Base-by-base conservation (phyloP, 73 alveolate genomes). In the Stentor coeruleus region DNA sequence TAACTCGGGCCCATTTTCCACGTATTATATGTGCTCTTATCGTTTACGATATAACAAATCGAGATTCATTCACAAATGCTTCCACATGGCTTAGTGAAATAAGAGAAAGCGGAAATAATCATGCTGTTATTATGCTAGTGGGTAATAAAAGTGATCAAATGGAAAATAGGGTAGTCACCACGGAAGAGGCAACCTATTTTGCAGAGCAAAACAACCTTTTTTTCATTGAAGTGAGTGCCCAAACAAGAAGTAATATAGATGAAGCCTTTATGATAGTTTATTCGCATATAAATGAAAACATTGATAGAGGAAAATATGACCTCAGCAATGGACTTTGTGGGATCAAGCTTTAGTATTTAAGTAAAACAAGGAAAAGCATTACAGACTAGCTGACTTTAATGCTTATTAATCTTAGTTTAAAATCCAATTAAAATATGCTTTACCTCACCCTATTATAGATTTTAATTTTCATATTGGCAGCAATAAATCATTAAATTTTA, bases 141-240 rank as follows among this genome's bases (percentile, higher is more conserved):
- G 88, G 88, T 15, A 82, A 82, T 14, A 82, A 82, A 66, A 31
- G 55, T 74, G 88, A 82, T 82, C 42, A 73, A 3, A 30, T 15
- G 15, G 14, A 82, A 0, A 28, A 35, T 3, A 82, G 88, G 74
- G 85, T 42, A 74, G 88, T 82, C 3, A 15, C 39, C 2, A 73
- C 35, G 60, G 88, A 82, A 82, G 85, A 82, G 74, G 88, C 74
- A 31, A 3, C 28, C 14, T 30, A n/a, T n/a, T 38, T 82, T 4
- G 88, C 88, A 15, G 11, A 26, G 14, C 0, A 28, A 33, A 6
- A 28, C 20, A 20, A 35, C 1, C 35, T 75, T 26, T 20, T 0
- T 28, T 75, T 30, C 26, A 14, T 33, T 14, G 84, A 57, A 31
- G 73, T 57, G 15, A 20, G 35, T 1, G 28, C 15, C 73, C 28